These are phyloP conservation scores for Limonium bicolor DNA, from an alignment of 148 eudicot genomes.

Conservation along the genomic window DNA sequence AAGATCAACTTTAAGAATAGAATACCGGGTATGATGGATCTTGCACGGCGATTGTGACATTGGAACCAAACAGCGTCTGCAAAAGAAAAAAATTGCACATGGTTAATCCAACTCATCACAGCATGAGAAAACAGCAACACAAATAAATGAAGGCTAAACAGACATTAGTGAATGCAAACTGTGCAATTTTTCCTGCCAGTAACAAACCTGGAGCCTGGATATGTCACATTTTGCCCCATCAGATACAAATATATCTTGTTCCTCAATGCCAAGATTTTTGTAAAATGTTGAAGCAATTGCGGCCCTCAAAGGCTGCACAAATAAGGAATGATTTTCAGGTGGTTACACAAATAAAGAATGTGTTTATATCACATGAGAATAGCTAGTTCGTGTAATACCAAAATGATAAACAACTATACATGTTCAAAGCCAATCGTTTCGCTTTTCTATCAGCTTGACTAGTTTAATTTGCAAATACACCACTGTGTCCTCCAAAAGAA, in stretches of 20 bases:
- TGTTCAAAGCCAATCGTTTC: too few species aligned
- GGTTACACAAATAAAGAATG: constrained; percentile 18
- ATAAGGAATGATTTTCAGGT: neutral
- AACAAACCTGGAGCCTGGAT: constrained; percentile 76
- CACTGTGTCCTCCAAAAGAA: too few species aligned
- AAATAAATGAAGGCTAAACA: neutral
- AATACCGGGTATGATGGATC: constrained; percentile 84
- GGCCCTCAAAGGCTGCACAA: constrained; percentile 50
- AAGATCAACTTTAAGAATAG: too few species aligned
- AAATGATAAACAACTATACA: too few species aligned
- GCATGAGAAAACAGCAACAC: neutral
- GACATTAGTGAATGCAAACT: too few species aligned
- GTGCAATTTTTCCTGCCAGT: neutral
- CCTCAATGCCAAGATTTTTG: constrained; percentile 63
- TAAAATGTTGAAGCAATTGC: constrained; percentile 69
- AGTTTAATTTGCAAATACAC: too few species aligned
- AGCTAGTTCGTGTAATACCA: too few species aligned
- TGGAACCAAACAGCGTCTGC: constrained; percentile 81
- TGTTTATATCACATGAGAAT: neutral
- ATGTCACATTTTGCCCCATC: constrained; percentile 98
- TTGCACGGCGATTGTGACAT: constrained; percentile 78
- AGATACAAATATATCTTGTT: constrained; percentile 79
- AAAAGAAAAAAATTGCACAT: neutral
- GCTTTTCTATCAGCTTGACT: too few species aligned
- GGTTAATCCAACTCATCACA: neutral